Evolutionary conservation across 2,329 filamentous ascomycete species (phyloP), one percentile per base, ranked within the genome.

Genomic region (Incumbomyces lentus): DNA sequence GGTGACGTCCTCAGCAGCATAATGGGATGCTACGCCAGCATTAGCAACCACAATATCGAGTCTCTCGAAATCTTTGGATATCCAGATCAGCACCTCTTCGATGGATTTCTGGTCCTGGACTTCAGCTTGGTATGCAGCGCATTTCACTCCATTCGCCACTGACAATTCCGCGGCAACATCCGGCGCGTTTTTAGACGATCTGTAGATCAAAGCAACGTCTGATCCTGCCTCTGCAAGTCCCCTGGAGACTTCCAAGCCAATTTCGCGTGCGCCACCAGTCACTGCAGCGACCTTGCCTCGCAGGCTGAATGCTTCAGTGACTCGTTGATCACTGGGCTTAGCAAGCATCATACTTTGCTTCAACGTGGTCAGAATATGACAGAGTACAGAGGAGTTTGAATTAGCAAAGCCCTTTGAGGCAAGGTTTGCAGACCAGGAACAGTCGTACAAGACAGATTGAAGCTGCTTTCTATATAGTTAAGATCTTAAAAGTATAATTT

Each of bases 31-130:
- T 19, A 68, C 64, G 1, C 70, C 70, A 1, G 69, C 68, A 54
- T 71, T 72, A 14, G 64, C 70, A 29, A 73, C 62, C 32, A 73
- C 60, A 44, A 73, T 66, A 44, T 70, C 64, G 8, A 73, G 61
- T 29, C 62, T 60, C 12, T 67, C 68, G 54, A 71, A 71, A 34
- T 68, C 65, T 6, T 54, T 49, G 2, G 56, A 58, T 12, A 69
- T 60, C 22, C 62, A 29, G 2, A 64, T 51, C 2, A 71, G 55
- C 2, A 55, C 54, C 1, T 39, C 36, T 32, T 63, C 55, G 8
- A 70, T 64, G 6, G 60, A 55, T 3, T 50, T 40, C 32, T 59
- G 56, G 37, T 59, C 51, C 11, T 49, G 48, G 2, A 66, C 63
- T 33, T 66, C 51, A 22, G 61, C 58, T 42, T 64, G 52, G 46